phyloP scores from a whole-genome alignment of 179 eudicot species.

The Silene vulgaris region DNA sequence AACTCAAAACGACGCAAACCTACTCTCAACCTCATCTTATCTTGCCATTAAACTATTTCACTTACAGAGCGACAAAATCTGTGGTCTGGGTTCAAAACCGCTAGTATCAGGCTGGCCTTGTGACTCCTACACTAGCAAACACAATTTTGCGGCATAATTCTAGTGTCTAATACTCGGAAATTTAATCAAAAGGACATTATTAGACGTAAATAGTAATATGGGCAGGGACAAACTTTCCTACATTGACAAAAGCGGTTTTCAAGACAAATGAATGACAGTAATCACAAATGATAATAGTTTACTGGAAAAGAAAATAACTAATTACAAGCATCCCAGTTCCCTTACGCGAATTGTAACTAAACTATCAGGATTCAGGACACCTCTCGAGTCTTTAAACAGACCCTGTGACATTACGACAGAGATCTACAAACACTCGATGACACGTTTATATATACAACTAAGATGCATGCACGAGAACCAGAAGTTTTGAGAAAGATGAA shows the following conservation, averaged over 20 bases:
- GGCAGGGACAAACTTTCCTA: background rate
- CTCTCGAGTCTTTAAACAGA: conserved; percentile 3
- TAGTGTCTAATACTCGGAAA: too few relatives aligned
- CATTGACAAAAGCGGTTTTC: background rate
- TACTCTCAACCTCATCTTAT: background rate
- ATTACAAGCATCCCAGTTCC: background rate
- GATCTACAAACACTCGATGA: conserved; percentile 12
- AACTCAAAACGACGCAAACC: conserved; percentile 4
- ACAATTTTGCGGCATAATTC: too few relatives aligned
- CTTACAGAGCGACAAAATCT: background rate
- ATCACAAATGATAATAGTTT: background rate
- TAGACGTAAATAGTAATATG: background rate
- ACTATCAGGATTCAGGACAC: conserved; percentile 1
- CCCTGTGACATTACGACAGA: conserved; percentile 4
- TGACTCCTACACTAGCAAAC: too few relatives aligned
- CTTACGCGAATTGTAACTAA: background rate
- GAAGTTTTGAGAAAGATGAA: conserved; percentile 9
- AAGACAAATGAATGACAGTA: conserved; percentile 11
- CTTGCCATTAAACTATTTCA: background rate
- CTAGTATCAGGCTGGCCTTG: background rate
- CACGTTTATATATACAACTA: background rate
- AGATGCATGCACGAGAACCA: background rate
- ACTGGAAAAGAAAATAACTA: background rate
- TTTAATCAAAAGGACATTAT: background rate
- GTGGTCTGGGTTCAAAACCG: background rate